Base-by-base conservation (phyloP, 176 grass and related monocot genomes). In the Oryza punctata region DNA sequence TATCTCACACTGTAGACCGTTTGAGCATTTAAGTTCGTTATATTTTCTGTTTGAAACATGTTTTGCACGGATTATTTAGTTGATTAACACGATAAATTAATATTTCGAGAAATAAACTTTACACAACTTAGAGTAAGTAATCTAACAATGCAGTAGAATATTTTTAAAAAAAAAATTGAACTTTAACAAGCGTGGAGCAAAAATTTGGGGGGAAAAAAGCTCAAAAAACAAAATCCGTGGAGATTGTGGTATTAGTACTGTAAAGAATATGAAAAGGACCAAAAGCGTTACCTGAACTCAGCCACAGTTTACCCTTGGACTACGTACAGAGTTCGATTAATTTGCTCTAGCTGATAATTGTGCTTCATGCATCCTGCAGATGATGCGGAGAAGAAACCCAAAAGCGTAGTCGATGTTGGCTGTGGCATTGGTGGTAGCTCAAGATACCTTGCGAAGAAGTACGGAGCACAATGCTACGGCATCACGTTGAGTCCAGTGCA, bases 351-450 rank as follows among this genome's bases (percentile, higher is more conserved):
- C 1, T 7, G 18, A 72, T 45, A 10, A 28, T 47, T 66, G 61
- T 57, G 66, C 37, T 13, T 85, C n/a, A 61, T 61, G n/a, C 57
- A n/a, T n/a, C n/a, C n/a, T 24, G 46, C 80, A 95, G 96, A 98
- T 65, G 80, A 93, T 77, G 65, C 70, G 3, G 29, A 30, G 21
- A 95, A 95, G 65, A 88, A 89, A 26, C 91, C 93, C 1, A 95
- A 94, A 79, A 87, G 27, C 6, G 73, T 98, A 64, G 89, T 98
- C 6, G 96, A 98, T 30, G 93, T 98, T 19, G 96, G 96, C 5
- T 95, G 93, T 29, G 96, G 96, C 3, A 98, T 98, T 77, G 93
- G 93, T 52, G 96, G 96, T 23, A 98, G 96, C 79, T 98, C 96
- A 26, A 95, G 96, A 89, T 98, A 98, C 87, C 28, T 98, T 28